A percentile compares a stretch with the other conserved stretches of the same genome.
Evolutionary conservation across 2,329 filamentous ascomycete genomes (phyloP).

Genomic region (Fusarium sp.): DNA sequence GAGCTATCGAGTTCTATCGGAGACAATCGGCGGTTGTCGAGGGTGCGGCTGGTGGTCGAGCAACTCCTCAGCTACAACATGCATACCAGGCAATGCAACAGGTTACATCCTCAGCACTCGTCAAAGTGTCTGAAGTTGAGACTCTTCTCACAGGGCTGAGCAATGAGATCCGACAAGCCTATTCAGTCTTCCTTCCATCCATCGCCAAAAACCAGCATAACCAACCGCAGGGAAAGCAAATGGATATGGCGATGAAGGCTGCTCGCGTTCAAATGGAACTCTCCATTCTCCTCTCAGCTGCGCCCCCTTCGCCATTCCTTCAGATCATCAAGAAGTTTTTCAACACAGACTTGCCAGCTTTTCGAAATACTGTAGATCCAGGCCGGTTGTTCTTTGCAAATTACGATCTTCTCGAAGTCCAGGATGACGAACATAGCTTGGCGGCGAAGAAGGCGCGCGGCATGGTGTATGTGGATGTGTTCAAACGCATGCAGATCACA

Average conservation of each 20-base stretch:
- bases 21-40: conserved; percentile 57
- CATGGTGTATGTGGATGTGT: conserved; percentile 63
- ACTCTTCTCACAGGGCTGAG: conserved; percentile 66
- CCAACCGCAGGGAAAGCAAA: conserved; percentile 57
- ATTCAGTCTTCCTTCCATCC: conserved; percentile 60
- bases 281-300: conserved; percentile 62
- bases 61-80: conserved; percentile 65
- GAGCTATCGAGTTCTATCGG: conserved; percentile 65
- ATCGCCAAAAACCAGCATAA: conserved; percentile 62
- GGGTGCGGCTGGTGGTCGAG: conserved; percentile 53
- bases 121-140: conserved; percentile 73
- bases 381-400: conserved; percentile 79
- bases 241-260: conserved; percentile 59
- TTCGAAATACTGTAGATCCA: conserved; percentile 72
- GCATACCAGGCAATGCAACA: conserved; percentile 68
- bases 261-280: conserved; percentile 65
- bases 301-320: conserved; percentile 62
- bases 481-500: conserved; percentile 68
- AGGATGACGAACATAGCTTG: conserved; percentile 66
- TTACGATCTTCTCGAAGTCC: conserved; percentile 75
- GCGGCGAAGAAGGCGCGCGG: conserved; percentile 53
- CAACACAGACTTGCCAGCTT: conserved; percentile 66
- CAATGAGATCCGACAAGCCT: conserved; percentile 63
- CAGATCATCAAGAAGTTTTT: conserved; percentile 75
- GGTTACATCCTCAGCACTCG: conserved; percentile 62